Evolutionary conservation across 2,329 filamentous ascomycete species (phyloP).

Genomic region (Talaromyces sp.): DNA sequence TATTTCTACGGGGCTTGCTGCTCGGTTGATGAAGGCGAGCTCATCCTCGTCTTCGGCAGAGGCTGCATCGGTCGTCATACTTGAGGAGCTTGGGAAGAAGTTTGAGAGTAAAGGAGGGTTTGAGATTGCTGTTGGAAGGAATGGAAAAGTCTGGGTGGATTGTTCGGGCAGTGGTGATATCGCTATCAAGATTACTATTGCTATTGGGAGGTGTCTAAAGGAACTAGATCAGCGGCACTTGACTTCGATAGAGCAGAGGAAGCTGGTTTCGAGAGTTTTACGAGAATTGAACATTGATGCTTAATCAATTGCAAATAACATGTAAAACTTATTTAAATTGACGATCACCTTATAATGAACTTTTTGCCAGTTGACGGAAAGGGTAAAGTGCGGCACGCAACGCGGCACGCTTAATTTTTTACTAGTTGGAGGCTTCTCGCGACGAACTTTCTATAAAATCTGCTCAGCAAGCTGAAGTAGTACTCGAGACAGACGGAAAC

Average conservation of each 20-base stretch:
- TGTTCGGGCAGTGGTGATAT: conserved; percentile 58
- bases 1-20: conserved; percentile 76
- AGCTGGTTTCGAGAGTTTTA: conserved; percentile 43
- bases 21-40: conserved; percentile 59
- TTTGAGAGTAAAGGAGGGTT: conserved; percentile 62
- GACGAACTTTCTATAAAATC: neutral
- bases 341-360: neutral
- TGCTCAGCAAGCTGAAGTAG: neutral
- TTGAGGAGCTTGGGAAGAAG: conserved; percentile 79
- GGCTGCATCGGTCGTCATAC: conserved; percentile 64
- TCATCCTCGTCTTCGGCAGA: conserved; percentile 35
- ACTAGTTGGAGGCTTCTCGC: neutral
- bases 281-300: conserved; percentile 39
- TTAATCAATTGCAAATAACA: conserved; percentile 18
- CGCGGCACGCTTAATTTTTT: neutral
- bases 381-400: conserved; percentile 8
- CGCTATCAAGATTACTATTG: conserved; percentile 63
- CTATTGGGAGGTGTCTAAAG: conserved; percentile 73
- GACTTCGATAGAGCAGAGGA: conserved; percentile 43
- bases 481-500: neutral
- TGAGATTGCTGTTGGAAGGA: conserved; percentile 89
- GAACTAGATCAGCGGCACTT: conserved; percentile 66
- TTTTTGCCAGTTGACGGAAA: neutral
- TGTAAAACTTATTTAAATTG: neutral
- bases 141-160: conserved; percentile 89